Evolutionary conservation across 208 protist genomes (phyloP).

Genomic region (Kentomonas sorsogonicus): DNA sequence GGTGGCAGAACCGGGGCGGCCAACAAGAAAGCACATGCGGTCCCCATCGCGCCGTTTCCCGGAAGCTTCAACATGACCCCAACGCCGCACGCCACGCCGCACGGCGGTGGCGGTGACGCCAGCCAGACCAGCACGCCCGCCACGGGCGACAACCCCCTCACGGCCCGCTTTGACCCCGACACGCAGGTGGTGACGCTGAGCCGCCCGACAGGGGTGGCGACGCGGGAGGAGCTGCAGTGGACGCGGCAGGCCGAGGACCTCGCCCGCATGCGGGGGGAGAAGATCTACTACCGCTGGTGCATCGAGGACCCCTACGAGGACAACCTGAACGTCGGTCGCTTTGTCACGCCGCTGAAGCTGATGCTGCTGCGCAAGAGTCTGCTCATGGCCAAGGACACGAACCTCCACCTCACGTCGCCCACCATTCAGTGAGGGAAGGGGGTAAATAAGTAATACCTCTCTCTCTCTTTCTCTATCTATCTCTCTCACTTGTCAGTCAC

Average conservation of each 20-base stretch:
- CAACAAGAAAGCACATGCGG: too few species aligned
- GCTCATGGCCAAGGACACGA: conserved; percentile 55
- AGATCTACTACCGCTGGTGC: conserved; percentile 80
- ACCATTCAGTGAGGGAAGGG: not conserved
- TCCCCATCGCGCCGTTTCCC: too few species aligned
- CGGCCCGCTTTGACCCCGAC: conserved; percentile 59
- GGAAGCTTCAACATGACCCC: too few species aligned
- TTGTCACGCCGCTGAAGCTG: conserved; percentile 82
- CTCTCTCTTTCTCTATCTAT: conserved; percentile 10
- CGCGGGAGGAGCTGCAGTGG: conserved; percentile 67
- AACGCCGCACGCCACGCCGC: too few species aligned
- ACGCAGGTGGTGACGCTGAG: conserved; percentile 68
- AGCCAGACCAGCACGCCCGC: too few species aligned
- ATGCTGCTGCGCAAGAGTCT: conserved; percentile 71
- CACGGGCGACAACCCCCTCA: too few species aligned
- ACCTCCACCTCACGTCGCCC: conserved; percentile 15
- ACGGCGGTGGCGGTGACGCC: too few species aligned
- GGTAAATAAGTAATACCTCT: not conserved
- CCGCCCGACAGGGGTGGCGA: conserved; percentile 34
- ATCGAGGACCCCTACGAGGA: conserved; percentile 90
- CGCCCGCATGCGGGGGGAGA: conserved; percentile 67
- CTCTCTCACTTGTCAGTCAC: not conserved
- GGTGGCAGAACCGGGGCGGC: too few species aligned
- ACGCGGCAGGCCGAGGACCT: conserved; percentile 72
- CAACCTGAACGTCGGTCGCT: conserved; percentile 82